phyloP scores from a whole-genome alignment of 371 early-diverging fungal genomes.

The Racocetra persica region DNA sequence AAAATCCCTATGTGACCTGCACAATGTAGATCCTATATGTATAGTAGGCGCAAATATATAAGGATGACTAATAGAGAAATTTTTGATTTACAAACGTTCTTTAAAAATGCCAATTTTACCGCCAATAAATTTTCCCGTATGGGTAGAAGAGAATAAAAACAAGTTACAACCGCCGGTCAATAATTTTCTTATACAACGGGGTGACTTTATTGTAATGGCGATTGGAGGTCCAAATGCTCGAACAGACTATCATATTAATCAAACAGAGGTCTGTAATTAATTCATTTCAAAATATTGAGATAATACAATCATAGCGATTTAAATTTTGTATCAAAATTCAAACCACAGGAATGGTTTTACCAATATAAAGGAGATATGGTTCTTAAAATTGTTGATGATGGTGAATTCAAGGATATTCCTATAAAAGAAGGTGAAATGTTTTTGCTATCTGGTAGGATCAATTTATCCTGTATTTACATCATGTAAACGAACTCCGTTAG shows the following conservation, averaged over 20 bases:
- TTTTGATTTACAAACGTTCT: not conserved
- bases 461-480: not conserved
- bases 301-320: not conserved
- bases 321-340: not conserved
- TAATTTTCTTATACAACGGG: conserved; percentile 87
- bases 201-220: conserved; percentile 89
- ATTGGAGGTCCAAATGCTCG: conserved; percentile 87
- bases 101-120: conserved; percentile 47
- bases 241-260: conserved; percentile 95
- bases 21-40: too few species aligned
- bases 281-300: not conserved
- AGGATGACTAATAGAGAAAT: too few species aligned
- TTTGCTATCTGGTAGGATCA: conserved; percentile 80
- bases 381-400: conserved; percentile 83
- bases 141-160: conserved; percentile 84
- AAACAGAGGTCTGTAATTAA: conserved; percentile 77
- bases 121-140: conserved; percentile 89
- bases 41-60: too few species aligned
- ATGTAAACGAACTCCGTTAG: too few species aligned
- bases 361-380: conserved; percentile 92
- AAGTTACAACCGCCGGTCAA: conserved; percentile 93
- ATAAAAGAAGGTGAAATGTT: conserved; percentile 96
- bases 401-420: conserved; percentile 80
- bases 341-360: conserved; percentile 90
- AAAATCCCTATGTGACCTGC: too few species aligned